Conservation (phyloP, 2,329 filamentous ascomycete genomes). For the Dactylellina haptotyla region DNA sequence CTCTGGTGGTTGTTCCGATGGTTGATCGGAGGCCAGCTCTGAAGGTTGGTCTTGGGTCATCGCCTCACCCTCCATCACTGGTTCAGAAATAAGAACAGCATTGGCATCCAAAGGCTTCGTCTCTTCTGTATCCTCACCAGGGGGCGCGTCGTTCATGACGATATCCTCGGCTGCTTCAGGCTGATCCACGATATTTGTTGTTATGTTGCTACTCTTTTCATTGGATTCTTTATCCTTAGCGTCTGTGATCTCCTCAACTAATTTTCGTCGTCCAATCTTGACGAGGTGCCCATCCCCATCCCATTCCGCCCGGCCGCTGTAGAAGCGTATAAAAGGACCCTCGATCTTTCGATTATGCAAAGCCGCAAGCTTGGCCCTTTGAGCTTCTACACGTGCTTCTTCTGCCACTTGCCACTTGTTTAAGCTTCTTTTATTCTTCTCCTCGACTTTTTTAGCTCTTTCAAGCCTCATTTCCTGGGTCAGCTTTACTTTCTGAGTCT, state of each 20-base stretch:
- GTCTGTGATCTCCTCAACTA: conserved; percentile 55
- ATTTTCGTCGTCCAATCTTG: conserved; percentile 70
- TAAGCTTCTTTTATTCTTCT: conserved; percentile 85
- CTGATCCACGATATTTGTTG: conserved; percentile 59
- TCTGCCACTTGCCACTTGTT: conserved; percentile 95
- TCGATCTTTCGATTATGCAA: conserved; percentile 86
- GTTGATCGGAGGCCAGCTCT: too few species aligned
- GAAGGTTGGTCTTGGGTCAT: neutral
- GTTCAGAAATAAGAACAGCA: neutral
- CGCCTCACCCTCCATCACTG: neutral
- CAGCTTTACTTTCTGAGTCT: conserved; percentile 77
- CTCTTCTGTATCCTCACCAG: neutral
- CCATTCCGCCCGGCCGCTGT: conserved; percentile 90
- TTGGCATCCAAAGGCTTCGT: neutral
- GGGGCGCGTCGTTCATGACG: conserved; percentile 33
- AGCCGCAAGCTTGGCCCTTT: conserved; percentile 83
- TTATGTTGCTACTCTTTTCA: conserved; percentile 24
- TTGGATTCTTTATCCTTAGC: conserved; percentile 25
- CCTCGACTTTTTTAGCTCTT: conserved; percentile 84
- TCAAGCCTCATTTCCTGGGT: conserved; percentile 86
- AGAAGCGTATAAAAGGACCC: conserved; percentile 88
- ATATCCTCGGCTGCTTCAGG: conserved; percentile 31
- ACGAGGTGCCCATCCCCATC: conserved; percentile 73
- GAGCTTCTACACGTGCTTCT: conserved; percentile 84
- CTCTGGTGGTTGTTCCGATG: too few species aligned